Base-by-base conservation (phyloP, 345 rosid species). In the Citrus maxima region DNA sequence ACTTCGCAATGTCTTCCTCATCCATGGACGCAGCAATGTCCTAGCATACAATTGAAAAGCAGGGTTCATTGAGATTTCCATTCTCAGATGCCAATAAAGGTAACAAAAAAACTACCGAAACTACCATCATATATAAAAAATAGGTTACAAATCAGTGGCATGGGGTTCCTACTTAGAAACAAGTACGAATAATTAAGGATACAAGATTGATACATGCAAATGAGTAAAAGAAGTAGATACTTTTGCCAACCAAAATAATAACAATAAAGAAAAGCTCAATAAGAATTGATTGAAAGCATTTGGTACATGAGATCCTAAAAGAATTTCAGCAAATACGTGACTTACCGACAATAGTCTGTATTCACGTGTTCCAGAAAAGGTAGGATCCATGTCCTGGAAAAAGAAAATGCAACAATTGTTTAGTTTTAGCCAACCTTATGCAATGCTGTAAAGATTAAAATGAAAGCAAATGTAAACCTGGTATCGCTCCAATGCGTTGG, bases 321-420 rank as follows among this genome's bases (percentile, higher is more conserved):
- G 13, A 28, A 55, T 46, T 7, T 51, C 51, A 54, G 68, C 21
- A 25, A 56, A 30, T 5, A 34, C 21, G 21, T 54, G 78, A 78
- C 84, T 49, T 85, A 96, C 99, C 81, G 80, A 77, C 49, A 96
- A 82, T 67, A 96, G 84, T 82, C 87, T 91, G 86, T 75, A 91
- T 83, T 96, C 99, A 60, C 99, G 86, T 63, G 97, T 94, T 88
- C 97, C 98, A 2, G 98, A 85, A 86, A 96, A 96, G 1, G 99
- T 94, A 46, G 99, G 98, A 89, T 96, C 99, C 82, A 91, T 78
- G 4, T 94, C 98, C 99, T 96, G 92, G 79, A 83, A 80, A 66
- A 76, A 81, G 28, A 55, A 80, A 78, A 74, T 74, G 67, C 21
- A 64, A 18, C 21, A 74, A 76, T 42, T 55, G 67, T 70, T 75